These are phyloP conservation scores for Rosellinia necatrix DNA, from an alignment of 2,329 filamentous ascomycete species.

Conservation along the genomic window DNA sequence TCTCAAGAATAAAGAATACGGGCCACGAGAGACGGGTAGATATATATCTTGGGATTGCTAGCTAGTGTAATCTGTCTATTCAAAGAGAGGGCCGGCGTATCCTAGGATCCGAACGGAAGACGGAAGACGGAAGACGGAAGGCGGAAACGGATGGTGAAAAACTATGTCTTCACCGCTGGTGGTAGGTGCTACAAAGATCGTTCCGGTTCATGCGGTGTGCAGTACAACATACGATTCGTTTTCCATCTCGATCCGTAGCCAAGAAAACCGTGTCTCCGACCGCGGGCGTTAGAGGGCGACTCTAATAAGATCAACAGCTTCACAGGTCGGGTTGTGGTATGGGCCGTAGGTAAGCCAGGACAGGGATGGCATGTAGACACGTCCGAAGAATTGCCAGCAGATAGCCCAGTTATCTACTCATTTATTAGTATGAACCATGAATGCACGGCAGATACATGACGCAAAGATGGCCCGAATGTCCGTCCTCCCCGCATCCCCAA, in stretches of 20 bases:
- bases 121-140: slow-evolving; percentile 3
- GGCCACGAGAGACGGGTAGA: no score
- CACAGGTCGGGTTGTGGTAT: slow-evolving; percentile 18
- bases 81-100: not conserved
- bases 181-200: no score
- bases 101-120: not conserved
- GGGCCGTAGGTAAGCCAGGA: slow-evolving; percentile 8
- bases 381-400: slow-evolving; percentile 15
- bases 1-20: no score
- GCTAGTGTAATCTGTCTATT: not conserved
- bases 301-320: slow-evolving; percentile 11
- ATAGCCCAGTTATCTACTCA: slow-evolving; percentile 8
- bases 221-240: no score
- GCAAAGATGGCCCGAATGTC: no score
- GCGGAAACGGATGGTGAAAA: slow-evolving; percentile 14
- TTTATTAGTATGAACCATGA: not conserved
- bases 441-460: no score
- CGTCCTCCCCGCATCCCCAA: no score
- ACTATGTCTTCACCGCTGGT: not conserved
- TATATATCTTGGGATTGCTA: not conserved
- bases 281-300: no score
- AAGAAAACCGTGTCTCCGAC: no score
- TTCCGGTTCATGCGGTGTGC: no score
- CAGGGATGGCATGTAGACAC: slow-evolving; percentile 7
- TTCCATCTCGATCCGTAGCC: no score